Evolutionary conservation across 257 asterid species (phyloP), one percentile per base, ranked within the genome.

Genomic region (Nicotiana undulata): DNA sequence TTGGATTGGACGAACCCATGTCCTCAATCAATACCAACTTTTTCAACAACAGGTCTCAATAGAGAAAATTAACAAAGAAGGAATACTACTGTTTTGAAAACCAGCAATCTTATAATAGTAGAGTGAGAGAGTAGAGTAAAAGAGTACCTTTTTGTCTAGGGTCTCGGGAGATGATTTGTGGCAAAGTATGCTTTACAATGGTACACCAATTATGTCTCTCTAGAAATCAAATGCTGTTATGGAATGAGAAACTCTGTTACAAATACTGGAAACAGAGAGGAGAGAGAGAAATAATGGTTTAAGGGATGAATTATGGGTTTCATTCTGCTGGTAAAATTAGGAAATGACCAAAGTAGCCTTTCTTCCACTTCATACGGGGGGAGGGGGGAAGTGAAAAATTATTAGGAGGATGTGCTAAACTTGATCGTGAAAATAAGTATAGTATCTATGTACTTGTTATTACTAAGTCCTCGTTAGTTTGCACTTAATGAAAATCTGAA

Each of bases 21-120:
- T 32, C 75, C 4, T 1, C 1, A n/a, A 68, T 11, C 18, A 68
- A 37, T n/a, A 37, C 10, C 31, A 67, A 67, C 53, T 17, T 17
- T 31, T 44, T 40, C 56, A 40, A 40, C 80, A 64, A 76, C 76
- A 66, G 37, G 79, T 82, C 52, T 83, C 82, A 74, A 74, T 24
- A 59, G 13, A 68, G 13, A 49, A 22, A n/a, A 53, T 52, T 15
- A 58, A 32, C 16, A 80, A 16, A 12, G 12, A 64, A 0, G 22
- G 77, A 46, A 72, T 13, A 24, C 16, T 70, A 24, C 24, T 74
- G 29, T 28, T 26, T 64, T 64, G 66, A 17, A 24, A 64, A 63
- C 16, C 28, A 85, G 75, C 37, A 74, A 12, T 11, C 9, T 7
- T 13, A 49, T 49, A 74, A 22, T 40, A 40, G 11, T 40, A 40